These are phyloP conservation scores for Aureobasidium sp. DNA, from an alignment of 2,329 filamentous ascomycete species.

Conservation along the genomic window DNA sequence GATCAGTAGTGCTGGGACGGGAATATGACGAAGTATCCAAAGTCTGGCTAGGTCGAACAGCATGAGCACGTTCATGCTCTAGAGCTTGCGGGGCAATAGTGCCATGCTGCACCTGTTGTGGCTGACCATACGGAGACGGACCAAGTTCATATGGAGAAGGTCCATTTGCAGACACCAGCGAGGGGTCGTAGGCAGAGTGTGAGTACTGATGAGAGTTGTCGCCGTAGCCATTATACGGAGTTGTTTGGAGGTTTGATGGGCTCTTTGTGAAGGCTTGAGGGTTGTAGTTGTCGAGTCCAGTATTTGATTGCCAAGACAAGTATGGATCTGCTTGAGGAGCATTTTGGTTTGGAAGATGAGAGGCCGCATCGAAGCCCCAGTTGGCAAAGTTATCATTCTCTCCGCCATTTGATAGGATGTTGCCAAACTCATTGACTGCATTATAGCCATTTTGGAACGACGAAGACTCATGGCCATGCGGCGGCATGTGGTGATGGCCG, in stretches of 20 bases:
- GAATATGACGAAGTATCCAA: constrained; percentile 3
- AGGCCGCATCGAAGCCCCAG: constrained; percentile 15
- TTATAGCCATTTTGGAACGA: constrained; percentile 21
- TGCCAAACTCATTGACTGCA: constrained; percentile 18
- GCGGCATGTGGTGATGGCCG: constrained; percentile 21
- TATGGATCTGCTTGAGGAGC: constrained; percentile 18
- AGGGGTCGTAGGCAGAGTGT: constrained; percentile 17
- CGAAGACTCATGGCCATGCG: constrained; percentile 21
- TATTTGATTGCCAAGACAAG: constrained; percentile 19
- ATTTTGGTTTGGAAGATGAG: constrained; percentile 13
- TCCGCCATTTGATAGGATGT: constrained; percentile 9
- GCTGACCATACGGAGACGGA: constrained; percentile 15
- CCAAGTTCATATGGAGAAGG: neutral
- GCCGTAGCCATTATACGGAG: constrained; percentile 20
- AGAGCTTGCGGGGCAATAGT: constrained; percentile 29
- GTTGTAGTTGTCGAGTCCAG: constrained; percentile 20
- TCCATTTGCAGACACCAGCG: constrained; percentile 12
- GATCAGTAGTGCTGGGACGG: neutral
- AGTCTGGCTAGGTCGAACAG: neutral
- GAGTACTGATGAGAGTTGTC: constrained; percentile 15
- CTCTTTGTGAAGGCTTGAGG: constrained; percentile 21
- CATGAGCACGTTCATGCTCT: constrained; percentile 18
- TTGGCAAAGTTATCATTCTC: constrained; percentile 16
- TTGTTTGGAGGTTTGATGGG: constrained; percentile 14
- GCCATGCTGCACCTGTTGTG: constrained; percentile 18